Evolutionary conservation across 2,329 filamentous ascomycete species (phyloP), one percentile per base, ranked within the genome.

Genomic region (Neofusicoccum sp.): DNA sequence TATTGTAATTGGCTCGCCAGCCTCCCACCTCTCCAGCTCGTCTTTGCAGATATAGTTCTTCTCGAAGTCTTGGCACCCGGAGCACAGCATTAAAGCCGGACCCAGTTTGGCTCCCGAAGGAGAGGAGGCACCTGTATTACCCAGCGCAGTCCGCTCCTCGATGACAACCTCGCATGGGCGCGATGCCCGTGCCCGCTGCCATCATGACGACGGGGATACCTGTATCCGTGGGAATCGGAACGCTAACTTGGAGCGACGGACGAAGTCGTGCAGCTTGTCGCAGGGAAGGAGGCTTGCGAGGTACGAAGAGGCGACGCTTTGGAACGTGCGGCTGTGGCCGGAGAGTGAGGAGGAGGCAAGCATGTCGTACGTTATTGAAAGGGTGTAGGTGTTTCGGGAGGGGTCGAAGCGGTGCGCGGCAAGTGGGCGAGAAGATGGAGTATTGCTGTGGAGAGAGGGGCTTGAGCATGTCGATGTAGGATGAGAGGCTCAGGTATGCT

Each of bases 381-480:
- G 81, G 58, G 78, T 79, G 7, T 77, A 76, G 0, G 83, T 63
- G 29, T 64, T 60, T 1, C n/a, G 36, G 6, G 37, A 6, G 0
- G 28, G 49, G 28, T 58, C 61, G 8, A 60, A 43, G 44, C 44
- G 47, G 11, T 9, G 37, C 29, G 56, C 2, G 4, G 64, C 63
- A 0, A 90, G 79, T 0, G 89, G 88, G 0, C 89, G 89, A 92
- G 1, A 89, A 91, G 70, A 92, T 90, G 56, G 86, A 89, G 79
- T 91, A 91, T 73, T 89, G 87, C 12, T 89, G 83, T 33, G 89
- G 81, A 33, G 88, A 85, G 85, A 93, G 89, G 0, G 89, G 87
- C 1, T 88, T 87, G 0, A 93, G 82, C 80, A 91, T 87, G 29
- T 81, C 79, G 16, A 93, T 80, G 77, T 88, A 93, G 22, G 83